A percentile compares a stretch with the other conserved stretches of the same genome.
These are phyloP conservation scores for Monosporascus sp. DNA, from an alignment of 2,329 filamentous ascomycete species.

Conservation along the genomic window DNA sequence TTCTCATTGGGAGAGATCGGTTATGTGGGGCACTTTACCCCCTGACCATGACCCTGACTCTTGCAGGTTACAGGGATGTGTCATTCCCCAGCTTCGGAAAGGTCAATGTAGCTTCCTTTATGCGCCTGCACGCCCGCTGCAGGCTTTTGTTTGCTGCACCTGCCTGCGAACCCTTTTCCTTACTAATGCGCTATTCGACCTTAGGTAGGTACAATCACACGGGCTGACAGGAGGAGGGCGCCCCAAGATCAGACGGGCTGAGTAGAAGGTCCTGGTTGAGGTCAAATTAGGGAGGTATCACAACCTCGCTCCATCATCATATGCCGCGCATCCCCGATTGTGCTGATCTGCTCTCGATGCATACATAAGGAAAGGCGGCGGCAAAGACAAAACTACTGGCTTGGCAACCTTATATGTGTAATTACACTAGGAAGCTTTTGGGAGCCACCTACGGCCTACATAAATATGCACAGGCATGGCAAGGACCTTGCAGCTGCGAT, in stretches of 20 bases:
- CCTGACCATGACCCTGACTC: not conserved
- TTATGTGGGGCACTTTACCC: not conserved
- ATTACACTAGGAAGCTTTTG: not conserved
- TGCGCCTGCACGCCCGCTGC: constrained; percentile 1
- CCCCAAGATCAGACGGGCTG: no score
- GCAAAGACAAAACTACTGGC: not conserved
- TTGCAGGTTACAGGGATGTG: not conserved
- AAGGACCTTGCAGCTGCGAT: not conserved
- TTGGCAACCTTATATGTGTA: not conserved
- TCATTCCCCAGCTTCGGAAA: not conserved
- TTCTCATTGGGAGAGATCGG: not conserved
- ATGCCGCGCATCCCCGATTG: no score
- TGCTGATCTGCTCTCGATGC: not conserved
- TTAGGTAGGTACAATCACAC: no score
- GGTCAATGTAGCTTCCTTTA: not conserved
- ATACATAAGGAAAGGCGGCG: not conserved
- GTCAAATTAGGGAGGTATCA: no score
- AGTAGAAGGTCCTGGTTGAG: no score
- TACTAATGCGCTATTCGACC: no score
- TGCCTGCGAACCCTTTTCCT: no score
- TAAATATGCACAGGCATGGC: not conserved
- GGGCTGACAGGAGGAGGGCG: no score
- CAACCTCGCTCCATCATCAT: no score
- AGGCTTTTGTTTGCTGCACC: no score
- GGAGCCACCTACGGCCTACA: not conserved